These are phyloP conservation scores for Claviceps sp. DNA, from an alignment of 2,329 filamentous ascomycete genomes.

Conservation along the genomic window DNA sequence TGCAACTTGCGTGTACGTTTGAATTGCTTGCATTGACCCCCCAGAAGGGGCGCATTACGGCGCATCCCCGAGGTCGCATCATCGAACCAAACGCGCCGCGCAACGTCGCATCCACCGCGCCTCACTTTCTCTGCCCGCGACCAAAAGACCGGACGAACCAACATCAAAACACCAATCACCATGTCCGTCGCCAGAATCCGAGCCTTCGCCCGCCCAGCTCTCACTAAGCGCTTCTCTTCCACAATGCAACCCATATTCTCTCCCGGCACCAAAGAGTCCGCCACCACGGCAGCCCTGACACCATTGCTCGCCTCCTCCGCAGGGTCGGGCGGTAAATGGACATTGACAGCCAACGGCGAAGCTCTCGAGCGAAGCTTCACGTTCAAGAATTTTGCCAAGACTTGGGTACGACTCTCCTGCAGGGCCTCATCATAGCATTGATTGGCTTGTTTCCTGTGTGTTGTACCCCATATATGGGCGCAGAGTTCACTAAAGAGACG, in stretches of 20 bases:
- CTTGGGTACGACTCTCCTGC: conserved; percentile 36
- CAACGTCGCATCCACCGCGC: background rate
- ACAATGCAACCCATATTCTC: conserved; percentile 27
- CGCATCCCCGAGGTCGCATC: too few relatives aligned
- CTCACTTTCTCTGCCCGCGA: background rate
- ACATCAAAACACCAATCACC: background rate
- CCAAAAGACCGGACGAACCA: background rate
- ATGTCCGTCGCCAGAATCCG: background rate
- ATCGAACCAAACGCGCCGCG: background rate
- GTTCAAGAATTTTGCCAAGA: conserved; percentile 53
- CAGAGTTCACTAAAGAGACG: background rate
- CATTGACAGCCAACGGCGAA: conserved; percentile 33
- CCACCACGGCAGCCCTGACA: conserved; percentile 21
- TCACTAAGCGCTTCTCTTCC: conserved; percentile 4
- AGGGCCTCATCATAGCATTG: too few relatives aligned
- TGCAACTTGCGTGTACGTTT: too few relatives aligned
- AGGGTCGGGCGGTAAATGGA: conserved; percentile 32
- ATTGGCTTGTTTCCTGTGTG: too few relatives aligned
- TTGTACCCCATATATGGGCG: too few relatives aligned
- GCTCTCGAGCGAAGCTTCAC: conserved; percentile 47
- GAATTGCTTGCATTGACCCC: too few relatives aligned
- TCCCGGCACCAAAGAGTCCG: conserved; percentile 28
- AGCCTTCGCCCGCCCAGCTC: background rate
- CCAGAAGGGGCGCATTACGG: too few relatives aligned
- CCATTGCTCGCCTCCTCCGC: conserved; percentile 22